phyloP scores from a whole-genome alignment of 2,329 filamentous ascomycete species.

The Clonostachys solani region DNA sequence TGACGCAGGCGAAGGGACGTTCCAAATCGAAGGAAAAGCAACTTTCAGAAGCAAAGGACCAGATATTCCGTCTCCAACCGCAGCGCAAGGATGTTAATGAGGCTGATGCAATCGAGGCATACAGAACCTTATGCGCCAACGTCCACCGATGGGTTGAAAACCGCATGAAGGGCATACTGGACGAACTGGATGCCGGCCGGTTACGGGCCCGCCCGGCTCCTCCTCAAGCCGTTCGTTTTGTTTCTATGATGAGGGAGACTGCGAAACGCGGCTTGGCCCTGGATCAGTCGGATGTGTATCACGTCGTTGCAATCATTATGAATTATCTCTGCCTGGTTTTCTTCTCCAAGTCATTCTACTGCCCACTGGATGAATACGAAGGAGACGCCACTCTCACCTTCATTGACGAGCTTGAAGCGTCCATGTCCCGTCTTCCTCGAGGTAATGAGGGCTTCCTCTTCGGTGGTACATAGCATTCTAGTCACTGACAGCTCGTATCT shows the following conservation, averaged over 20 bases:
- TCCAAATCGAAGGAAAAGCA: conserved; percentile 16
- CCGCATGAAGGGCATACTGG: conserved; percentile 19
- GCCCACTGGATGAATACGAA: conserved; percentile 23
- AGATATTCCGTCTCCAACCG: conserved; percentile 24
- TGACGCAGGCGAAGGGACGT: conserved; percentile 20
- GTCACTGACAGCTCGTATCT: not conserved
- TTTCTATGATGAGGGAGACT: conserved; percentile 25
- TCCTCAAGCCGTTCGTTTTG: conserved; percentile 19
- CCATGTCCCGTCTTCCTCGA: conserved; percentile 25
- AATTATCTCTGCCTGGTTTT: conserved; percentile 27
- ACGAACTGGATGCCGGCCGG: conserved; percentile 21
- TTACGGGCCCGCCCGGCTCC: conserved; percentile 13
- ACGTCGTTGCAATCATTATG: conserved; percentile 27
- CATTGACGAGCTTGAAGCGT: conserved; percentile 23
- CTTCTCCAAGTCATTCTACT: conserved; percentile 29
- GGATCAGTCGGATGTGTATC: conserved; percentile 25
- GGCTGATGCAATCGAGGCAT: conserved; percentile 24
- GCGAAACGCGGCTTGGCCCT: conserved; percentile 21
- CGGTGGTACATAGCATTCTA: not conserved
- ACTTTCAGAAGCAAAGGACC: conserved; percentile 20
- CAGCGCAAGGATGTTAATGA: conserved; percentile 27
- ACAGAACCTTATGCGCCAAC: conserved; percentile 22
- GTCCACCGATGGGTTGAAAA: conserved; percentile 30
- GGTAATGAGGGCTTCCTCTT: conserved; percentile 9
- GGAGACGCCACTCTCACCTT: conserved; percentile 21